These are phyloP conservation scores for Coleophoma eucalyptorum DNA, from an alignment of 2,329 filamentous ascomycete genomes.

Conservation along the genomic window DNA sequence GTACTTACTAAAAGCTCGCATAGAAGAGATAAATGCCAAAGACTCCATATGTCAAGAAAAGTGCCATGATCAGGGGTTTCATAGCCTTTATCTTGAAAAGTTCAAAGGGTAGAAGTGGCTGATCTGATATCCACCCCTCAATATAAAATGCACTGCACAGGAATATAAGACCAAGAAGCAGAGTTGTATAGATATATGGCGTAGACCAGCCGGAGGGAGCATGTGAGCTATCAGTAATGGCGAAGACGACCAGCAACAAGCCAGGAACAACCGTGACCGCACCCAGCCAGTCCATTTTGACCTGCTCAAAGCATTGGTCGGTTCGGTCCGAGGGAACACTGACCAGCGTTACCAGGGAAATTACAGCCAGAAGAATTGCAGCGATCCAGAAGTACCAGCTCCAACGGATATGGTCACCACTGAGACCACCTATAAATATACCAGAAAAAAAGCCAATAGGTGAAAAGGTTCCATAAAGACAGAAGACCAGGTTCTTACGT, in stretches of 20 bases:
- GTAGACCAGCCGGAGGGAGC: constrained; percentile 65
- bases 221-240: constrained; percentile 67
- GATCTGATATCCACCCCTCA: constrained; percentile 65
- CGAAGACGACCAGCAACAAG: constrained; percentile 65
- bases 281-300: constrained; percentile 67
- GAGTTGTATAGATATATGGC: constrained; percentile 62
- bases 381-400: constrained; percentile 64
- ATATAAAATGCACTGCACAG: constrained; percentile 60
- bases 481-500: constrained; percentile 58
- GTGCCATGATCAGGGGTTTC: constrained; percentile 53
- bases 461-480: constrained; percentile 47
- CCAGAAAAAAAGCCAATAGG: constrained; percentile 52
- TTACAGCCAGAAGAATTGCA: constrained; percentile 40
- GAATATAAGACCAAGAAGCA: constrained; percentile 56
- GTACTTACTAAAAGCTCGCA: constrained; percentile 41
- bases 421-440: constrained; percentile 57
- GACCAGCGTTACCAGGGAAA: constrained; percentile 37
- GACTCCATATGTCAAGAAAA: constrained; percentile 64
- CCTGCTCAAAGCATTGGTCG: constrained; percentile 45
- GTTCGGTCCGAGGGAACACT: constrained; percentile 57
- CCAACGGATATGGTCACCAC: constrained; percentile 53
- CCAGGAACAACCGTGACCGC: constrained; percentile 56
- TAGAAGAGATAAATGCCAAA: constrained; percentile 67
- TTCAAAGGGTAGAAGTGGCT: constrained; percentile 65
- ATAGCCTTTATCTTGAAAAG: constrained; percentile 67